phyloP scores from a whole-genome alignment of 148 eudicot species.

The Arbutus unedo region DNA sequence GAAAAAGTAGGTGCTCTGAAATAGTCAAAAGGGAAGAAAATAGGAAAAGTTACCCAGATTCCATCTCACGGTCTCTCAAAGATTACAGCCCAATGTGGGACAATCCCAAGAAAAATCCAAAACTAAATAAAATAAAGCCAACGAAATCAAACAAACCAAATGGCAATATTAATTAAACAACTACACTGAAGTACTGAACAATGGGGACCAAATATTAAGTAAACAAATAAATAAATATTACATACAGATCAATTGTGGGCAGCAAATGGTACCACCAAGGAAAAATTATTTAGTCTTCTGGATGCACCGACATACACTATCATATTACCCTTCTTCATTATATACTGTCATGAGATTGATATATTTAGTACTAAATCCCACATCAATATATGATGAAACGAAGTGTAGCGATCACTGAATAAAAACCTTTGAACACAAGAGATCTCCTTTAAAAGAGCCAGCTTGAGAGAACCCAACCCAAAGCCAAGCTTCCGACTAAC shows the following conservation, averaged over 20 bases:
- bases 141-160: not conserved
- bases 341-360: too few relatives aligned
- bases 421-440: too few relatives aligned
- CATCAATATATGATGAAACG: too few relatives aligned
- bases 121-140: not conserved
- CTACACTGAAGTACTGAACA: not conserved
- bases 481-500: slow-evolving; percentile 50
- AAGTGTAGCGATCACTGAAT: too few relatives aligned
- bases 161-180: not conserved
- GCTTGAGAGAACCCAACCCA: slow-evolving; percentile 46
- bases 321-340: too few relatives aligned
- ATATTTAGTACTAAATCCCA: too few relatives aligned
- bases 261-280: too few relatives aligned
- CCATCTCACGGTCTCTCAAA: not conserved
- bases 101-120: not conserved
- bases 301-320: too few relatives aligned
- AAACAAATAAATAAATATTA: not conserved
- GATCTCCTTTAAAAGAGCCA: slow-evolving; percentile 28
- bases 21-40: too few relatives aligned
- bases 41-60: too few relatives aligned
- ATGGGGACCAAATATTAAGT: not conserved
- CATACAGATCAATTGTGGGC: not conserved
- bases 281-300: too few relatives aligned
- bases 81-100: not conserved
- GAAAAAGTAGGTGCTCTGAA: not conserved